These are phyloP conservation scores for Dendrobium huoshanense DNA, from an alignment of 106 monocot species.

Conservation along the genomic window DNA sequence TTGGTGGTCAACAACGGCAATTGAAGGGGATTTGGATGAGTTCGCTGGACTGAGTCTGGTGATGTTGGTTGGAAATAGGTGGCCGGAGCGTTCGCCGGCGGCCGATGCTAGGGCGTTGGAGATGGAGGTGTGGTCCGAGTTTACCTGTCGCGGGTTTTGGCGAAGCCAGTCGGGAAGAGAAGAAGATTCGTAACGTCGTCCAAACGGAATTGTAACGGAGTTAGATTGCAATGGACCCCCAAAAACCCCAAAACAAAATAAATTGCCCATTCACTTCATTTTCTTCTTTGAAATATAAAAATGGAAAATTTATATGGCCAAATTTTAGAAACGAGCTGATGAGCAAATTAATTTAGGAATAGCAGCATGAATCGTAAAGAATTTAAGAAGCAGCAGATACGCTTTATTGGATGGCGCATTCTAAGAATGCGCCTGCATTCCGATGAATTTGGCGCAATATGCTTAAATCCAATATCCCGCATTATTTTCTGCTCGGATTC, in stretches of 20 bases:
- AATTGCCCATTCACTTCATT: not conserved
- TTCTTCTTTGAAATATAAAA: too few species aligned
- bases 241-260: not conserved
- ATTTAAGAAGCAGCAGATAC: too few species aligned
- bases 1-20: not conserved
- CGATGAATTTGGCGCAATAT: too few species aligned
- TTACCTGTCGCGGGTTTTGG: conserved; percentile 71
- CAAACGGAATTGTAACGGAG: not conserved
- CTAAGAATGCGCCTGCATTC: too few species aligned
- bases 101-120: conserved; percentile 43
- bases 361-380: too few species aligned
- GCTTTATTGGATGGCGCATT: too few species aligned
- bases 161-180: conserved; percentile 56
- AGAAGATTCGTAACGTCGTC: not conserved
- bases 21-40: not conserved
- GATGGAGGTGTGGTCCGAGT: conserved; percentile 52
- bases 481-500: too few species aligned
- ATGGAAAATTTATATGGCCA: not conserved
- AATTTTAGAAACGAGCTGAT: too few species aligned
- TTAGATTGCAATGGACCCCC: not conserved
- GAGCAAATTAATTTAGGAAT: too few species aligned
- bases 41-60: not conserved
- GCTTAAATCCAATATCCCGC: too few species aligned
- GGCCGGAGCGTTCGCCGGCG: conserved; percentile 15
- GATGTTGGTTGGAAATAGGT: not conserved